Evolutionary conservation across 177 flowering plant species (phyloP).

Genomic region (Vitis hybrid): DNA sequence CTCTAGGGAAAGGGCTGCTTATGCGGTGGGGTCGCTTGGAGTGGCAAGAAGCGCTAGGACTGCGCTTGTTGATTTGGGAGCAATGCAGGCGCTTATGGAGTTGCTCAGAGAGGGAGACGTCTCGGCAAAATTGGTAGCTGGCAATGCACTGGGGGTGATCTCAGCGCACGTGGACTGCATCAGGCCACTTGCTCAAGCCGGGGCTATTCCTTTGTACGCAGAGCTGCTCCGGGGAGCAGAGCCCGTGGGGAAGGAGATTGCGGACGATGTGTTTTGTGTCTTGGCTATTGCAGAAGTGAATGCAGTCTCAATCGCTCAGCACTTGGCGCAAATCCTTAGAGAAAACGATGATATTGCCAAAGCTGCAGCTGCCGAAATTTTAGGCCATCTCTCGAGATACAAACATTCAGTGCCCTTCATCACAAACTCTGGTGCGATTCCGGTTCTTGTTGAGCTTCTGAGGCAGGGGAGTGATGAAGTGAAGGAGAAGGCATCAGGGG

Average conservation of each 20-base stretch:
- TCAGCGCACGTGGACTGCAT: conserved; percentile 42
- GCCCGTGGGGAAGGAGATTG: conserved; percentile 46
- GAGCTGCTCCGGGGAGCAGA: conserved; percentile 45
- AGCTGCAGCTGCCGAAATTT: conserved; percentile 53
- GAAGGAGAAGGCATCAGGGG: conserved; percentile 44
- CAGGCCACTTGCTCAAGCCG: conserved; percentile 47
- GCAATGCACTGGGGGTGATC: conserved; percentile 50
- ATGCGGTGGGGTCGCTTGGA: conserved; percentile 51
- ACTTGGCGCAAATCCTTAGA: conserved; percentile 46
- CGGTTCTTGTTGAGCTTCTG: conserved; percentile 46
- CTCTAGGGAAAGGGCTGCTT: conserved; percentile 57
- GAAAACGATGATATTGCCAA: conserved; percentile 36
- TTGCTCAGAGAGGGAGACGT: conserved; percentile 40
- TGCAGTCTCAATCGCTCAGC: conserved; percentile 37
- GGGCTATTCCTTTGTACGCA: conserved; percentile 50
- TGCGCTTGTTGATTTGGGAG: conserved; percentile 44
- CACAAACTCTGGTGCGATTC: conserved; percentile 45
- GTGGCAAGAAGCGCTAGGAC: conserved; percentile 33
- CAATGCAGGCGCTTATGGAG: conserved; percentile 32
- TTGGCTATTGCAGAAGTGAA: conserved; percentile 48
- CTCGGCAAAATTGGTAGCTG: conserved; percentile 38
- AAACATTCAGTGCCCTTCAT: conserved; percentile 37
- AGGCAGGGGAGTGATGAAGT: conserved; percentile 28
- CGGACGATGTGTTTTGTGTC: conserved; percentile 52
- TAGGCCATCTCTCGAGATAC: conserved; percentile 53